Percentiles rank a stretch among this genome's conserved stretches.
phyloP scores from a whole-genome alignment of 2,329 filamentous ascomycete species.

The Cercospora berteroae region DNA sequence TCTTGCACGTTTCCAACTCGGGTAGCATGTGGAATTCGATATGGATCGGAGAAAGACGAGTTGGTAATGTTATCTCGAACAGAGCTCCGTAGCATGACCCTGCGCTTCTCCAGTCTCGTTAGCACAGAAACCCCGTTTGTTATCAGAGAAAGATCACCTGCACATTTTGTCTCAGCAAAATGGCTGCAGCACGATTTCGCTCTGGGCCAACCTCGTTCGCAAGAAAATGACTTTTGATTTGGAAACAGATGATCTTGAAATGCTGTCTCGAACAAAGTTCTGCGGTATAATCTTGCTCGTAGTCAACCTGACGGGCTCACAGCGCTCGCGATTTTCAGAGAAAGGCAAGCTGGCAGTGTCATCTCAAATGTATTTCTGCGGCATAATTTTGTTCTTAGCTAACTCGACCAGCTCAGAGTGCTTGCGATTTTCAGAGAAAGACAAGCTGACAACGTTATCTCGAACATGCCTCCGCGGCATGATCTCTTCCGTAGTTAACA shows the following conservation, averaged over 20 bases:
- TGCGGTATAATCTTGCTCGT: not conserved
- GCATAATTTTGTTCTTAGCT: not conserved
- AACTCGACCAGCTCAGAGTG: not conserved
- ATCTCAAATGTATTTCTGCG: too few species aligned
- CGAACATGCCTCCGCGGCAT: too few species aligned
- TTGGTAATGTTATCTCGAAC: not conserved
- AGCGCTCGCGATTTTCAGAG: not conserved
- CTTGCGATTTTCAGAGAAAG: not conserved
- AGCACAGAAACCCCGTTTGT: not conserved
- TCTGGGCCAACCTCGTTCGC: not conserved
- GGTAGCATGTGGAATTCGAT: not conserved
- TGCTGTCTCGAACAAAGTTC: not conserved
- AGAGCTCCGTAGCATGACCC: not conserved
- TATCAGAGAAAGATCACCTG: not conserved
- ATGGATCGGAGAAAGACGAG: not conserved
- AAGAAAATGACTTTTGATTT: not conserved
- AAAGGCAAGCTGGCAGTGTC: not conserved
- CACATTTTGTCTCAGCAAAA: not conserved
- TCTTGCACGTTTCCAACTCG: not conserved
- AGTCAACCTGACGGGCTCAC: not conserved
- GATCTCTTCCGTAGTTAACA: not conserved
- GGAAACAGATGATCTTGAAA: not conserved
- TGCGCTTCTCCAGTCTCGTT: not conserved
- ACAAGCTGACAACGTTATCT: not conserved
- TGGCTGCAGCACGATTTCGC: not conserved